These are phyloP conservation scores for Trametes villosa DNA, from an alignment of 768 basidiomycete genomes.

Conservation along the genomic window DNA sequence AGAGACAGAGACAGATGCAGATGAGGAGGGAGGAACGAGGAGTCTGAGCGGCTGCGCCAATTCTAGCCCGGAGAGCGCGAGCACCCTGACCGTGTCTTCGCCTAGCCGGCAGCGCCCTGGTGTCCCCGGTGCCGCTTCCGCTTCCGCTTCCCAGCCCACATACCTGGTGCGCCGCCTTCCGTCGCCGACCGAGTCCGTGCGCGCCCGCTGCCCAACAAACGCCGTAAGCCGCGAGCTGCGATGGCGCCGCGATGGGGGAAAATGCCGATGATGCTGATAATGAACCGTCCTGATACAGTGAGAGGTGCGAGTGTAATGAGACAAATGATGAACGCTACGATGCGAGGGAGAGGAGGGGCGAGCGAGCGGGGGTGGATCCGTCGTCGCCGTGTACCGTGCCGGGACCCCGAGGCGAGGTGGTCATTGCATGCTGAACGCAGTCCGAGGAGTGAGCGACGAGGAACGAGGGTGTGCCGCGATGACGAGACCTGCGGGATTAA, in stretches of 20 bases:
- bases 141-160: not conserved
- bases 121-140: no score
- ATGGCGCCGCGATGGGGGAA: not conserved
- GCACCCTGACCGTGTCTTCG: not conserved
- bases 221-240: no score
- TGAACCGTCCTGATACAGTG: slow-evolving; percentile 3
- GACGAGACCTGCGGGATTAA: slow-evolving; percentile 6
- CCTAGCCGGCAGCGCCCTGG: no score
- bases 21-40: no score
- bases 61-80: not conserved
- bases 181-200: not conserved
- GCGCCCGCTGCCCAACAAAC: no score
- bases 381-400: not conserved
- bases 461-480: not conserved
- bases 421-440: not conserved
- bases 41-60: not conserved
- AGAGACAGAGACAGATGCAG: no score
- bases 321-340: not conserved
- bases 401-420: not conserved
- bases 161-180: not conserved
- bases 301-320: not conserved
- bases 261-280: not conserved
- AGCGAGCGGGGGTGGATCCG: no score
- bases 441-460: not conserved
- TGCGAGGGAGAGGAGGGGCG: not conserved